A percentile compares a stretch with the other conserved stretches of the same genome.
Evolutionary conservation across 1,284 basidiomycete genomes (phyloP).

Genomic region (Flammula alnicola): DNA sequence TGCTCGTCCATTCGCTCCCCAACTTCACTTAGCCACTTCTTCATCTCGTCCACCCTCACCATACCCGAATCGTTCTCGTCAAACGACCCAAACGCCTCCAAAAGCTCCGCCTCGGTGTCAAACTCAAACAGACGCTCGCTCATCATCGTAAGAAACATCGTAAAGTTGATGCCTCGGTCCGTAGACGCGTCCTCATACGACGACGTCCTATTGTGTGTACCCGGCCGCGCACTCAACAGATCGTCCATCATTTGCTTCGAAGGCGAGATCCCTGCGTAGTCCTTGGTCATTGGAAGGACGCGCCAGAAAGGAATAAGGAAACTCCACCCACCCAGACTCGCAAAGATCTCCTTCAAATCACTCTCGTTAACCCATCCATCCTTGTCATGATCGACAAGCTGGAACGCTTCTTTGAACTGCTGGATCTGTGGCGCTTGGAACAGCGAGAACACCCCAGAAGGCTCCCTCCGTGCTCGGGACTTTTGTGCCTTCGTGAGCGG

Average conservation of each 20-base stretch:
- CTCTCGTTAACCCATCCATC: conserved; percentile 82
- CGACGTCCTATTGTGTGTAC: conserved; percentile 47
- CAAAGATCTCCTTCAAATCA: conserved; percentile 79
- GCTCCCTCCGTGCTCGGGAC: conserved; percentile 72
- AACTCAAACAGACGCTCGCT: conserved; percentile 89
- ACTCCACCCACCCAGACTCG: conserved; percentile 79
- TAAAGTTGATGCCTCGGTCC: conserved; percentile 81
- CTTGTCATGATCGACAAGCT: conserved; percentile 94
- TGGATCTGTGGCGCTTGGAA: conserved; percentile 85
- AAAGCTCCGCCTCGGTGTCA: conserved; percentile 85
- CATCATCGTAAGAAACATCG: conserved; percentile 96
- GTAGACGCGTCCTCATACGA: conserved; percentile 41
- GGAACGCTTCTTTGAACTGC: conserved; percentile 94
- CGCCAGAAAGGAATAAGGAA: not conserved
- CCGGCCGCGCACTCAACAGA: conserved; percentile 77
- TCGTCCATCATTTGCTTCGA: conserved; percentile 67
- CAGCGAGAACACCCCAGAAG: conserved; percentile 80
- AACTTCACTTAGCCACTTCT: conserved; percentile 80
- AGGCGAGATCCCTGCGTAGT: conserved; percentile 69
- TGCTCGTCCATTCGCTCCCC: conserved; percentile 82
- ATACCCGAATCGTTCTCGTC: conserved; percentile 87
- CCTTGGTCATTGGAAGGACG: not conserved
- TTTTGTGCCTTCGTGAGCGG: conserved; percentile 56
- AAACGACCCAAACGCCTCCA: conserved; percentile 90
- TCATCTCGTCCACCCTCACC: conserved; percentile 83